Evolutionary conservation across 306 rosid genomes (phyloP).

Genomic region (Crotalaria pallida): DNA sequence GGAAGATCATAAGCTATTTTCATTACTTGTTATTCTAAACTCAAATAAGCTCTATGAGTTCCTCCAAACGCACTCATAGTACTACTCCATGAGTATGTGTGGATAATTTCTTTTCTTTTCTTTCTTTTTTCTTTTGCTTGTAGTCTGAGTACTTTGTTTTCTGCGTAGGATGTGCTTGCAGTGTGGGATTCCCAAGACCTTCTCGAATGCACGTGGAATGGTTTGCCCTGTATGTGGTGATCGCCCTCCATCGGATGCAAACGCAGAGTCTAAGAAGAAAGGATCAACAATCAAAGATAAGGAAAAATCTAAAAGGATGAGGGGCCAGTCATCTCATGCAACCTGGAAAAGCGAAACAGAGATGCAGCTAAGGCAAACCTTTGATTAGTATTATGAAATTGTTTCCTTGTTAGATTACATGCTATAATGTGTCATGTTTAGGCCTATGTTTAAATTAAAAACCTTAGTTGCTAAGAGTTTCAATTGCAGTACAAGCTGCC

Average conservation of each 20-base stretch:
- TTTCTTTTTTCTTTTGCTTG: background rate
- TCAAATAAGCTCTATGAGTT: too few species aligned
- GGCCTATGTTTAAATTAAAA: background rate
- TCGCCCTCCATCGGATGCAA: constrained; percentile 56
- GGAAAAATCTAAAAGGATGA: constrained; percentile 91
- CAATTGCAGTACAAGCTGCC: background rate
- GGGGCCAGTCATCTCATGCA: constrained; percentile 94
- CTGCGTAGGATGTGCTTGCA: constrained; percentile 81
- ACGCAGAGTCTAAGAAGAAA: constrained; percentile 65
- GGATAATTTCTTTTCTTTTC: background rate
- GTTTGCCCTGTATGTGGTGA: constrained; percentile 89
- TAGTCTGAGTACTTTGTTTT: constrained; percentile 8
- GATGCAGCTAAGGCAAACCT: constrained; percentile 92
- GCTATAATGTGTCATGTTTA: constrained; percentile 12
- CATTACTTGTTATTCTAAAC: too few species aligned
- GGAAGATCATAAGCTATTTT: too few species aligned
- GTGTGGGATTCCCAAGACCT: constrained; percentile 93
- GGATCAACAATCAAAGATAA: constrained; percentile 84
- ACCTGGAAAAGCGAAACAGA: constrained; percentile 95
- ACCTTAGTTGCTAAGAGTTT: background rate
- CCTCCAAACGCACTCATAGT: too few species aligned
- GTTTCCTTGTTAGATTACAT: background rate
- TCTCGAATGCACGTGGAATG: constrained; percentile 74
- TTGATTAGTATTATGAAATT: constrained; percentile 46
- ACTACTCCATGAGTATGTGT: background rate